Evolutionary conservation across 176 grass and related monocot species (phyloP).

Genomic region (Pontederia paniculata): DNA sequence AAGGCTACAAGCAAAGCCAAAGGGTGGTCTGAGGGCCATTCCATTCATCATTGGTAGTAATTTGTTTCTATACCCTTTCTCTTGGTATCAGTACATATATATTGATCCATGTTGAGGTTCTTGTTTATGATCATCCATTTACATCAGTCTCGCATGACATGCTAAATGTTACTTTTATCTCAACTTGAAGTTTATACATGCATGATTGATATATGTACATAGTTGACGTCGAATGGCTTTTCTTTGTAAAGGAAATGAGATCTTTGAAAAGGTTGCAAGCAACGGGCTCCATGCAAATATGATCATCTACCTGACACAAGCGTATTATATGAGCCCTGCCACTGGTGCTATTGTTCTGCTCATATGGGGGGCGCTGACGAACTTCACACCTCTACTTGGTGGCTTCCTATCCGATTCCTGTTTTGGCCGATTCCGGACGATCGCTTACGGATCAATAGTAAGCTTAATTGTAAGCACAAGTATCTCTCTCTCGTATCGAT

Average conservation of each 20-base stretch:
- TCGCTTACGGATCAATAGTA: slow-evolving; percentile 35
- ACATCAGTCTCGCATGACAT: too few relatives aligned
- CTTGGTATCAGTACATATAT: background rate
- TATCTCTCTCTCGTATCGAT: background rate
- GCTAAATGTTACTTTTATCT: too few relatives aligned
- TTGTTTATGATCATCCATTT: too few relatives aligned
- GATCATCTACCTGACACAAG: slow-evolving; percentile 46
- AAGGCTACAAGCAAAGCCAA: slow-evolving; percentile 1
- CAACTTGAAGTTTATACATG: too few relatives aligned
- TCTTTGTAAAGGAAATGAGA: slow-evolving; percentile 43
- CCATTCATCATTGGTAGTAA: slow-evolving; percentile 60
- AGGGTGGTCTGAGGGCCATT: slow-evolving; percentile 54
- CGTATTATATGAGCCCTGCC: slow-evolving; percentile 31
- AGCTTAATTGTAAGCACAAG: slow-evolving; percentile 27
- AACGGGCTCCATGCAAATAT: slow-evolving; percentile 46
- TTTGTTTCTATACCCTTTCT: background rate
- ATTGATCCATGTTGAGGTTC: background rate
- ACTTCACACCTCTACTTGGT: slow-evolving; percentile 49
- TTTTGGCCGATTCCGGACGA: slow-evolving; percentile 47
- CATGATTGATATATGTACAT: too few relatives aligned
- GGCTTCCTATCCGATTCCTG: slow-evolving; percentile 39
- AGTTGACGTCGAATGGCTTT: background rate
- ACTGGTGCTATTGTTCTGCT: slow-evolving; percentile 24
- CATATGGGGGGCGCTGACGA: slow-evolving; percentile 28
- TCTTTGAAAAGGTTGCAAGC: slow-evolving; percentile 55